Conservation (phyloP, 768 basidiomycete species). For the Leucocoprinus leucothites region DNA sequence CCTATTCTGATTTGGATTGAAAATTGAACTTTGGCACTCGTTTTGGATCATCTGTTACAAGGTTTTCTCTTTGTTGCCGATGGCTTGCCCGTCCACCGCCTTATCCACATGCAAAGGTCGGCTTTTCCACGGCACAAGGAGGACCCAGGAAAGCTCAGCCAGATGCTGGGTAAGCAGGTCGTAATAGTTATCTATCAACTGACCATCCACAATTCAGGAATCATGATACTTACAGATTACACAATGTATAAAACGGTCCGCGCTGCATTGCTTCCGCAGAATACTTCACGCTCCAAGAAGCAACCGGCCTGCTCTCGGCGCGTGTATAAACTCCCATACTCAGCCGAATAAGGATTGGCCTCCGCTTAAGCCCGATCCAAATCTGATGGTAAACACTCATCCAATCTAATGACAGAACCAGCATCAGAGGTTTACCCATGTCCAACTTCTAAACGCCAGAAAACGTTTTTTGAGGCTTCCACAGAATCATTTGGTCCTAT, state of each 20-base stretch:
- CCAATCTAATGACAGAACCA: not conserved
- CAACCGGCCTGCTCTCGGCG: not conserved
- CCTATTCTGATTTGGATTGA: no score
- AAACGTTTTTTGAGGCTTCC: not conserved
- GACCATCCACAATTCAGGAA: not conserved
- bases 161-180: not conserved
- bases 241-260: not conserved
- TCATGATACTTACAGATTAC: not conserved
- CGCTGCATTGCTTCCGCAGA: not conserved
- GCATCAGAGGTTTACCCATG: not conserved
- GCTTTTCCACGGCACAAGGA: constrained; percentile 1
- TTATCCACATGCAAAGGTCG: constrained; percentile 6
- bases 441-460: not conserved
- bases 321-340: not conserved
- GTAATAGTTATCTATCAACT: constrained; percentile 1
- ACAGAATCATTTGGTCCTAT: not conserved
- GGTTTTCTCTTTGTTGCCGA: not conserved
- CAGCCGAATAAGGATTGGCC: not conserved
- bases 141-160: not conserved
- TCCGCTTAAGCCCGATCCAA: constrained; percentile 6
- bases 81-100: not conserved
- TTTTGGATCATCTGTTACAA: not conserved
- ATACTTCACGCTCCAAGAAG: not conserved
- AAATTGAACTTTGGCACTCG: no score
- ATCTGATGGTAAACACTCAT: not conserved